Conservation (phyloP, 2,329 filamentous ascomycete species). For the Delphinella strobiligena region DNA sequence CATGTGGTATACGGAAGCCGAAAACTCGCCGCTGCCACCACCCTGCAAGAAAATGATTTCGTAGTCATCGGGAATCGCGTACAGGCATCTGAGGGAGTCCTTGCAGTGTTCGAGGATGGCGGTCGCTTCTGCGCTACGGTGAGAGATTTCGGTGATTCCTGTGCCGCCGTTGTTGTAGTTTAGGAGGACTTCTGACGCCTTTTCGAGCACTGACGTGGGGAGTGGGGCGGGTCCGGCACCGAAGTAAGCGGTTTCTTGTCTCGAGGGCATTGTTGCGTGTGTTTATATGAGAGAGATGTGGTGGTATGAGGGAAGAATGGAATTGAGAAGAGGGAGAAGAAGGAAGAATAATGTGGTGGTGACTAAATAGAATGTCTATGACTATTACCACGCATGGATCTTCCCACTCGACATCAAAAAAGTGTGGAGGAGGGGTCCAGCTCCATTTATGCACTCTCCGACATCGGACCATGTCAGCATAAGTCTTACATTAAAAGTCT, state of each 20-base stretch:
- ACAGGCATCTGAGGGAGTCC: constrained; percentile 56
- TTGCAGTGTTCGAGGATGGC: constrained; percentile 72
- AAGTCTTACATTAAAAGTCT: too few species aligned
- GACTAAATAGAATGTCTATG: not conserved
- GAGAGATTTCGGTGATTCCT: constrained; percentile 80
- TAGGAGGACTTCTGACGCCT: constrained; percentile 62
- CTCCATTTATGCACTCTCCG: not conserved
- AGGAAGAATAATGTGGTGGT: not conserved
- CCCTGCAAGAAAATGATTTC: constrained; percentile 81
- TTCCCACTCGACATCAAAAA: not conserved
- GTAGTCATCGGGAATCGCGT: constrained; percentile 77
- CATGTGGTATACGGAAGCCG: constrained; percentile 72
- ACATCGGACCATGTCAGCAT: not conserved
- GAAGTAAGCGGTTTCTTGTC: constrained; percentile 72
- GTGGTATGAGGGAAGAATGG: not conserved
- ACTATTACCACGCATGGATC: not conserved
- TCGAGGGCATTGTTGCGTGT: constrained; percentile 48
- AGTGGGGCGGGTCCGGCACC: constrained; percentile 83
- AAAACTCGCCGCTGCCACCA: constrained; percentile 78
- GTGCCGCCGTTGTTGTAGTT: constrained; percentile 74
- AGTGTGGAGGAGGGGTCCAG: not conserved
- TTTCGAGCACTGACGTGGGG: constrained; percentile 68
- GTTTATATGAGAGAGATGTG: not conserved
- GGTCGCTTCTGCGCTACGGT: constrained; percentile 68
- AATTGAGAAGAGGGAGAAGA: not conserved